These are phyloP conservation scores for Durio zibethinus DNA, from an alignment of 345 rosid genomes.

Conservation along the genomic window DNA sequence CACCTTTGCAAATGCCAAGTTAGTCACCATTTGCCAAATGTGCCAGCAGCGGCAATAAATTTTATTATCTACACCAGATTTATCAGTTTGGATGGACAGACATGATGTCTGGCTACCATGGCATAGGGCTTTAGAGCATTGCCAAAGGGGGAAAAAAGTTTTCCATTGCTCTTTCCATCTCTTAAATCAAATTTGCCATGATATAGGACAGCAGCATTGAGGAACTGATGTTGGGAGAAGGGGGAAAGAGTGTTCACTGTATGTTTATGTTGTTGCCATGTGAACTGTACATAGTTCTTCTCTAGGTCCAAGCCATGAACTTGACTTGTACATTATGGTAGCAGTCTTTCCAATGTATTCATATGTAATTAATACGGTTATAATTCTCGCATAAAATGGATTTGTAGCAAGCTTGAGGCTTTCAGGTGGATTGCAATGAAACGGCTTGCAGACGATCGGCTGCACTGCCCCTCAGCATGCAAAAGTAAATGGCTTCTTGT, in stretches of 20 bases:
- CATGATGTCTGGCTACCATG: not conserved
- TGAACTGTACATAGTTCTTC: constrained; percentile 10
- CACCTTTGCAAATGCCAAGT: constrained; percentile 55
- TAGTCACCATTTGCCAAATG: constrained; percentile 60
- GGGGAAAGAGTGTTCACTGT: not conserved
- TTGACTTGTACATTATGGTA: not conserved
- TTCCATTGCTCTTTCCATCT: not conserved
- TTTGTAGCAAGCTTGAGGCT: not conserved
- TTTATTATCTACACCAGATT: not conserved
- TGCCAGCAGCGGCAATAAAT: constrained; percentile 55
- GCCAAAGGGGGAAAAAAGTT: not conserved
- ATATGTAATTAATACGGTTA: not conserved
- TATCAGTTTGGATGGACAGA: not conserved
- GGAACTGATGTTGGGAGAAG: not conserved
- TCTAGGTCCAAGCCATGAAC: not conserved
- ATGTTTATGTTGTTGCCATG: not conserved
- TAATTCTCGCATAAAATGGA: not conserved
- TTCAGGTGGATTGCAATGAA: not conserved
- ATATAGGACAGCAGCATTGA: not conserved
- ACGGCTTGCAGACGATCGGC: constrained; percentile 1
- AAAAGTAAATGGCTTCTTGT: not conserved
- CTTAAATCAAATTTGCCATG: not conserved
- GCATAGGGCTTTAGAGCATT: constrained; percentile 1
- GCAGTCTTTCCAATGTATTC: not conserved
- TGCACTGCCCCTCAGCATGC: not conserved